Conservation (phyloP, 768 basidiomycete genomes). For the Xerocomellus dryophilus region DNA sequence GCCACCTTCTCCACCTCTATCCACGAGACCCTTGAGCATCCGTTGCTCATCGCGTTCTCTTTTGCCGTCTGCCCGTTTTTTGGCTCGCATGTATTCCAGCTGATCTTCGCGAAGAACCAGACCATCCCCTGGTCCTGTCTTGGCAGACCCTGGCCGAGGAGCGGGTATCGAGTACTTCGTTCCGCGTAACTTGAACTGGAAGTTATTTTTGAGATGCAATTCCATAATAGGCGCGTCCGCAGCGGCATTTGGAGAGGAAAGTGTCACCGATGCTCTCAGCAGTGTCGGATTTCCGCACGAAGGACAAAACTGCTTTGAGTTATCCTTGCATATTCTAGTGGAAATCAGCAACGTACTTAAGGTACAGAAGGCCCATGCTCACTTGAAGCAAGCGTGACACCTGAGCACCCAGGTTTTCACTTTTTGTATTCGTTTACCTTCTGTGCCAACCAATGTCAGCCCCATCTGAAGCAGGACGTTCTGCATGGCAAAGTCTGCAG, state of each 20-base stretch:
- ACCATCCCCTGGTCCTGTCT: constrained; percentile 76
- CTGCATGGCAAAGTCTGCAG: constrained; percentile 98
- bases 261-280: constrained; percentile 86
- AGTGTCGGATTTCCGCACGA: constrained; percentile 94
- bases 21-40: constrained; percentile 62
- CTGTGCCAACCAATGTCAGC: constrained; percentile 80
- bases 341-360: neutral
- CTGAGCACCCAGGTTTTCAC: constrained; percentile 95
- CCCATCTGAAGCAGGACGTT: constrained; percentile 96
- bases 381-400: constrained; percentile 99
- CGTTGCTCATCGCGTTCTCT: constrained; percentile 67
- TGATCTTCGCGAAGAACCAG: constrained; percentile 94
- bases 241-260: constrained; percentile 61
- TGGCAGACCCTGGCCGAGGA: constrained; percentile 85
- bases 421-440: constrained; percentile 85
- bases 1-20: constrained; percentile 48
- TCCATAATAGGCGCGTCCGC: constrained; percentile 68
- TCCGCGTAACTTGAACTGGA: constrained; percentile 89
- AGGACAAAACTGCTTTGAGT: constrained; percentile 93
- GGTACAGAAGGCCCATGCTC: constrained; percentile 33
- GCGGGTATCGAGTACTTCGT: constrained; percentile 90
- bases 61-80: constrained; percentile 71
- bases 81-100: constrained; percentile 77
- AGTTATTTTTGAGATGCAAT: constrained; percentile 93
- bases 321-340: constrained; percentile 89